A percentile compares a stretch with the other conserved stretches of the same genome.
These are phyloP conservation scores for Fusarium bulbicola DNA, from an alignment of 2,329 filamentous ascomycete genomes.

Conservation along the genomic window DNA sequence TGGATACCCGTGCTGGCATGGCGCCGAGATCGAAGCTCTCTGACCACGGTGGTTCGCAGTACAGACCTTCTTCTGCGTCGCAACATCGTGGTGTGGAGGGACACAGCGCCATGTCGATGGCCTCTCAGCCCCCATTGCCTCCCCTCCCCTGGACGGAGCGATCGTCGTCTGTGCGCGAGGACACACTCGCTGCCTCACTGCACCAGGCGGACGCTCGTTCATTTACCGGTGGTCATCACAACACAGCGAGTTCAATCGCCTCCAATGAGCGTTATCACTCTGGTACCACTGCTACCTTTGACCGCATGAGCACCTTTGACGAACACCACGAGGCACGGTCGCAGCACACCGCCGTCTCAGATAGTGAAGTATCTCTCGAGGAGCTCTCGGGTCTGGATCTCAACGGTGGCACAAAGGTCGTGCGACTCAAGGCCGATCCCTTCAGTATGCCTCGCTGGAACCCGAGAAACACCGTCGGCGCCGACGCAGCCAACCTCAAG, in stretches of 20 bases:
- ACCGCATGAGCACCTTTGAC: constrained; percentile 46
- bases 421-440: constrained; percentile 62
- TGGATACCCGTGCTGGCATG: constrained; percentile 41
- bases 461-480: constrained; percentile 55
- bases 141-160: constrained; percentile 41
- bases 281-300: constrained; percentile 38
- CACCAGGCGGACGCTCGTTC: constrained; percentile 23
- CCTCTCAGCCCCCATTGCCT: constrained; percentile 36
- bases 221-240: constrained; percentile 13
- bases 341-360: constrained; percentile 37
- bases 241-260: constrained; percentile 44
- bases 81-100: constrained; percentile 37
- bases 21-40: constrained; percentile 29
- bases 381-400: constrained; percentile 52
- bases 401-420: constrained; percentile 50
- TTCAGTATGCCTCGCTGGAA: constrained; percentile 61
- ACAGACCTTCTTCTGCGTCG: constrained; percentile 39
- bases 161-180: constrained; percentile 29
- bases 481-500: constrained; percentile 56
- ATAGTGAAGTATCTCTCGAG: constrained; percentile 43
- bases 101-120: background rate
- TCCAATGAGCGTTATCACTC: constrained; percentile 45
- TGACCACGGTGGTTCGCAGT: constrained; percentile 30
- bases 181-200: constrained; percentile 2
- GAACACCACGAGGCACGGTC: constrained; percentile 43